Base-by-base conservation (phyloP, 2,329 filamentous ascomycete species). In the Drechslerella coelobrocha region DNA sequence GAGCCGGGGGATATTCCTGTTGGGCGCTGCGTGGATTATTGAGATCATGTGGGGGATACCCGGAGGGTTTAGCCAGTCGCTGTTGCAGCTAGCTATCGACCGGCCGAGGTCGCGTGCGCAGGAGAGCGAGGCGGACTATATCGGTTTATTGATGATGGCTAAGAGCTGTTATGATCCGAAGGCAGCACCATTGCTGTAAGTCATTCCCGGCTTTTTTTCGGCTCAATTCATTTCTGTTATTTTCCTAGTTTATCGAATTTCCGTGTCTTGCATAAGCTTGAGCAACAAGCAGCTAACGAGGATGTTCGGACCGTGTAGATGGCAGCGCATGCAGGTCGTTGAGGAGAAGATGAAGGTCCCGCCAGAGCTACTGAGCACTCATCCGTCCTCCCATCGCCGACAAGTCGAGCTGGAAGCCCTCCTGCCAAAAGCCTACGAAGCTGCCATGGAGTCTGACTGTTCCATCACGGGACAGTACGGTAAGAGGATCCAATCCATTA, bases 101-200 rank as follows among this genome's bases (percentile, higher is more conserved):
- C 81, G 84, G 71, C 90, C 89, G 0, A 89, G 89, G 78, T 86
- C 85, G 48, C 82, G 90, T 51, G 84, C 83, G 76, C 89, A 92
- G 79, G 90, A 89, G 81, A 85, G 83, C 52, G 90, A 92, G 79
- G 90, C 90, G 0, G 90, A 92, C 76, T 90, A 89, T 76, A 91
- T 92, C 47, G 90, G 90, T 0, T 78, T 93, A 31, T 85, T 92
- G 83, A 89, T 93, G 83, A 92, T 92, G 88, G 86, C 89, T 0
- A 86, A 90, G 79, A 88, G 87, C 24, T 92, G 90, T 79, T 93
- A 89, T 77, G 83, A 91, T 72, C 90, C 90, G 0, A 79, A 82
- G 12, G 85, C 86, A 68, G 89, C 89, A 0, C 81, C 89, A 45
- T 81, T 81, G 0, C 85, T 92, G 72, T 91, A 57, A 17, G 60